These are phyloP conservation scores for Serpula lacrymans DNA, from an alignment of 768 basidiomycete species.

Conservation along the genomic window DNA sequence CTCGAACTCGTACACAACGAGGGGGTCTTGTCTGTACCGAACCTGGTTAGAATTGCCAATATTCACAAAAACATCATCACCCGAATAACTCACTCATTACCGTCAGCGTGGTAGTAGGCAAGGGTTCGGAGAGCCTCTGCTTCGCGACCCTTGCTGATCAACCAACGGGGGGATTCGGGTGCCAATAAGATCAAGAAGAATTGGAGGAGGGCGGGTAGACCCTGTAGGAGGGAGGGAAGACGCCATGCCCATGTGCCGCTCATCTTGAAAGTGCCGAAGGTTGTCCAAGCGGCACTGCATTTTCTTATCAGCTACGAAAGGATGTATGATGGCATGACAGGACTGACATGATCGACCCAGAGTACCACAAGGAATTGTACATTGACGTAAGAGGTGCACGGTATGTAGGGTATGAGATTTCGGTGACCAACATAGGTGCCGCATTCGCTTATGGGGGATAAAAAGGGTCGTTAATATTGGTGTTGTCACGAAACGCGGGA, in stretches of 20 bases:
- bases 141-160: conserved; percentile 72
- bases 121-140: conserved; percentile 65
- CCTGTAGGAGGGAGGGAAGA: conserved; percentile 73
- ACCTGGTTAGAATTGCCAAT: not conserved
- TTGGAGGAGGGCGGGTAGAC: conserved; percentile 64
- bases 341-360: conserved; percentile 70
- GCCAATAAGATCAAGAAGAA: conserved; percentile 61
- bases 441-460: conserved; percentile 56
- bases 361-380: conserved; percentile 87
- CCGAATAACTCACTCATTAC: conserved; percentile 54
- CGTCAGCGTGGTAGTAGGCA: conserved; percentile 82
- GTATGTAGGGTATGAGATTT: conserved; percentile 81
- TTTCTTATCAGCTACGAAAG: not conserved
- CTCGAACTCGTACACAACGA: conserved; percentile 70
- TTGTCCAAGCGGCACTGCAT: conserved; percentile 74
- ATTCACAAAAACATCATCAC: not conserved
- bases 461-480: conserved; percentile 17
- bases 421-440: conserved; percentile 81
- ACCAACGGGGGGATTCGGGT: conserved; percentile 85
- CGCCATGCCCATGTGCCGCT: conserved; percentile 76
- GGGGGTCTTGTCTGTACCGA: conserved; percentile 48
- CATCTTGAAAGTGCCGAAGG: conserved; percentile 77
- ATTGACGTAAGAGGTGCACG: conserved; percentile 75
- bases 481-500: conserved; percentile 9
- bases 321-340: conserved; percentile 5